Percentiles rank a stretch among this genome's conserved stretches.
phyloP scores from a whole-genome alignment of 2,329 filamentous ascomycete species.

The Hymenoscyphus albidus region DNA sequence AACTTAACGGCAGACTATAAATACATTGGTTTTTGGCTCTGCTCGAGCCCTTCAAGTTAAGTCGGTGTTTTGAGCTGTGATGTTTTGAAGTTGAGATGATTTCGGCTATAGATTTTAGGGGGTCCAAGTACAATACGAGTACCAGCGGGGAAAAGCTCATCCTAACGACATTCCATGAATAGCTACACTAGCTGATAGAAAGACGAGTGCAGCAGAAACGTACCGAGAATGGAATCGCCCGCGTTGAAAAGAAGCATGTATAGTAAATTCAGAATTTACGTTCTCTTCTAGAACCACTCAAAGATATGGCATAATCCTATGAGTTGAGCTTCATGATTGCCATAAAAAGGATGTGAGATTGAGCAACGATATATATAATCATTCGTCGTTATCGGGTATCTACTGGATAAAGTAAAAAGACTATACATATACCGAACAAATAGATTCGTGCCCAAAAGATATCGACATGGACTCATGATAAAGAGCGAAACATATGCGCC shows the following conservation, averaged over 20 bases:
- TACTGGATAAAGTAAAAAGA: background rate
- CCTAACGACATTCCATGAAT: background rate
- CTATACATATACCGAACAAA: background rate
- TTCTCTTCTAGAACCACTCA: background rate
- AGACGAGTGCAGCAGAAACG: background rate
- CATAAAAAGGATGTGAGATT: background rate
- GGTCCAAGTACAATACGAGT: background rate
- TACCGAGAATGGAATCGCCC: background rate
- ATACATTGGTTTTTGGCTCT: background rate
- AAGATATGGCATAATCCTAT: background rate
- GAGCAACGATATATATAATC: background rate
- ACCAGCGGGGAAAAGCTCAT: background rate
- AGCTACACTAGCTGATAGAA: background rate
- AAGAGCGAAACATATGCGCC: background rate
- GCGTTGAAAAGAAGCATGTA: background rate
- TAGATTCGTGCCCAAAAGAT: background rate
- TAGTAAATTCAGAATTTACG: background rate
- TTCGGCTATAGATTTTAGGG: background rate
- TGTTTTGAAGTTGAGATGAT: constrained; percentile 3
- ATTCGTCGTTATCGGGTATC: background rate
- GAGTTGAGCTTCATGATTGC: background rate
- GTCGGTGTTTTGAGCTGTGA: background rate
- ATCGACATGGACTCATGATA: background rate
- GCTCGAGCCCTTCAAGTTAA: background rate
- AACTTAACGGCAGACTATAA: background rate